Evolutionary conservation across 169 alveolate species (phyloP), one percentile per base, ranked within the genome.

Genomic region (Cyclospora cayetanensis): DNA sequence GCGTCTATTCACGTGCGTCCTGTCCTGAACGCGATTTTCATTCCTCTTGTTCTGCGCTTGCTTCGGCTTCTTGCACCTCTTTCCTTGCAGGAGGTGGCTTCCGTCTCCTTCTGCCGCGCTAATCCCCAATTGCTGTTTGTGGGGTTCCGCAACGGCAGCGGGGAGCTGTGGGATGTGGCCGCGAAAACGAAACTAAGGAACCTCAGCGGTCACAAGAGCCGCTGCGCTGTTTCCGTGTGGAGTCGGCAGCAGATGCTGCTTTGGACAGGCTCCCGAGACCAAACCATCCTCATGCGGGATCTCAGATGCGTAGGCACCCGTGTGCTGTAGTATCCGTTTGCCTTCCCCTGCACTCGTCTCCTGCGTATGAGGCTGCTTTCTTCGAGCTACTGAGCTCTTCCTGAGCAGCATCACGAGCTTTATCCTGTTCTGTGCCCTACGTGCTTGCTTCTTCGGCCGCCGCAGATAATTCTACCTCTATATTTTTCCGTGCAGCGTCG

Each of bases 191-290:
- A 91, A 42, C 90, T 95, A 63, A 94, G 97, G 41, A 94, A 95
- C 18, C 91, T 95, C 83, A 25, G 53, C 1, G 99, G 99, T 2
- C 99, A 98, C 94, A 70, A 92, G 53, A 98, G 97, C 15, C 94
- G 99, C 89, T 98, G 97, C 31, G 99, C 99, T 2, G 95, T 98
- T 27, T 92, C 97, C 90, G 97, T 98, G 12, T 98, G 99, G 99
- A 96, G 96, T 65, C 96, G 97, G n/a, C 93, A 94, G 31, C 43
- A 37, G n/a, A 39, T 70, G 95, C 70, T 90, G 0, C 93, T 98
- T 39, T 95, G 97, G 63, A 95, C 99, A 22, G 99, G 99, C 22
- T 96, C 98, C 35, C 90, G 98, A 72, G 99, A 98, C 93, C 97
- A 96, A 84, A 87, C 94, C 20, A 97, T 98, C 60, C 80, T 97